Evolutionary conservation across 1,139 yeast species (phyloP), one percentile per base, ranked within the genome.

Genomic region (Pichia inconspicua): DNA sequence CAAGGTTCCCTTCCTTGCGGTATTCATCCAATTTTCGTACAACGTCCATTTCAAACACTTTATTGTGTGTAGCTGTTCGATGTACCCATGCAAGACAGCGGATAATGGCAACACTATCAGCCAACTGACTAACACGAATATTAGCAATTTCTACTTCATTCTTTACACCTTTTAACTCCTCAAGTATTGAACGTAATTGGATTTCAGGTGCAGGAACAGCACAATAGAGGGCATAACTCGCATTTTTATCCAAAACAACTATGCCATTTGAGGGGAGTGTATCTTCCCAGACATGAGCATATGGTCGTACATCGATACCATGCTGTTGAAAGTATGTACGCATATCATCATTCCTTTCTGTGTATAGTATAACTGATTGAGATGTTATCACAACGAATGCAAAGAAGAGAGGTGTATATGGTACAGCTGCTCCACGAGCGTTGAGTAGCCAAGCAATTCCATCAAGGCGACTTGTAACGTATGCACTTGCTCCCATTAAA

Each of bases 381-480:
- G 54, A 43, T 1, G 72, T 63, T 14, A 77, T 60, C 2, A 76
- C 63, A 1, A 69, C 61, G 55, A 76, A 77, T 7, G 75, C 61
- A 56, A 74, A 77, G 53, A 78, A 77, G 0, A 75, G 75, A 0
- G 82, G 81, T 48, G 71, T 67, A 55, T 66, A 77, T 48, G 73
- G 75, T 17, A 65, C 58, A 47, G 72, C 76, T 19, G 73, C 63
- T 25, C 82, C 83, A 45, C 82, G 65, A 45, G 77, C 60, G 53
- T 77, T 77, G 46, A 77, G 68, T 40, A 77, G 59, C 82, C 82
- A 77, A 1, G 81, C 80, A 46, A 77, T 65, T 45, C 77, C 80
- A 58, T 77, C 82, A 31, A 77, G 61, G 19, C 74, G 73, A 11
- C 73, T 67, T 30, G 34, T 14, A 30, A 30, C 34, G n/a, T 30